Percentiles rank a stretch among this genome's conserved stretches.
Conservation (phyloP, 768 basidiomycete species). For the Lyophyllum shimeji region DNA sequence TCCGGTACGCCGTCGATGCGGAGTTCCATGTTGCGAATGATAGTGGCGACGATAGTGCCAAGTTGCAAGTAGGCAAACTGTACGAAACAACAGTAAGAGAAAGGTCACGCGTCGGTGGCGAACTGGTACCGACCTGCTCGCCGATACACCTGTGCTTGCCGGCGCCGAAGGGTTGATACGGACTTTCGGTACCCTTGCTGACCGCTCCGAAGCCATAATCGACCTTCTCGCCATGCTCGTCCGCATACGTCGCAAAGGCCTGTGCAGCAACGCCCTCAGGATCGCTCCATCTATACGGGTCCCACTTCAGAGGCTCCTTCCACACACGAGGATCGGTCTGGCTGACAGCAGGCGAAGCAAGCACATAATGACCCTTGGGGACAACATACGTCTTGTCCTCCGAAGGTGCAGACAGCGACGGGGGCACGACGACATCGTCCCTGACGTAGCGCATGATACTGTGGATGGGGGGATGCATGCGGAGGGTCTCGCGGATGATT, state of each 20-base stretch:
- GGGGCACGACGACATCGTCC: conserved; percentile 79
- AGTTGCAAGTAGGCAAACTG: conserved; percentile 96
- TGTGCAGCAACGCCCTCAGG: conserved; percentile 77
- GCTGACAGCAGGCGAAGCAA: conserved; percentile 85
- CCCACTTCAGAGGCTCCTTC: conserved; percentile 71
- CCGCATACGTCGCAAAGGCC: conserved; percentile 73
- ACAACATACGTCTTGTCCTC: conserved; percentile 78
- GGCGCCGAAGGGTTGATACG: conserved; percentile 97
- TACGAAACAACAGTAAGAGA: background rate
- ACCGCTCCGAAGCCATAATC: conserved; percentile 97
- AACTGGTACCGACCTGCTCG: conserved; percentile 58
- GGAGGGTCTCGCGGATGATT: conserved; percentile 90
- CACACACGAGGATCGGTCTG: conserved; percentile 87
- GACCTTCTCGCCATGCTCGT: conserved; percentile 82
- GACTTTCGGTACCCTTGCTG: conserved; percentile 93
- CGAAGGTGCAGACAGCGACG: conserved; percentile 75
- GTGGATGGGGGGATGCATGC: conserved; percentile 94
- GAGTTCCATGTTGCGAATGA: conserved; percentile 78
- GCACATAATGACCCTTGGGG: conserved; percentile 86
- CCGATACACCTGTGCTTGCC: conserved; percentile 95
- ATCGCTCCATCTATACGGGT: conserved; percentile 85
- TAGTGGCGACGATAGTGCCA: conserved; percentile 74
- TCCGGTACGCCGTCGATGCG: conserved; percentile 72
- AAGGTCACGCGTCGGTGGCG: background rate
- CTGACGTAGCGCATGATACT: conserved; percentile 93